A percentile compares a stretch with the other conserved stretches of the same genome.
These are phyloP conservation scores for Neocallimastix lanati DNA, from an alignment of 192 early-diverging fungal genomes.

Conservation along the genomic window DNA sequence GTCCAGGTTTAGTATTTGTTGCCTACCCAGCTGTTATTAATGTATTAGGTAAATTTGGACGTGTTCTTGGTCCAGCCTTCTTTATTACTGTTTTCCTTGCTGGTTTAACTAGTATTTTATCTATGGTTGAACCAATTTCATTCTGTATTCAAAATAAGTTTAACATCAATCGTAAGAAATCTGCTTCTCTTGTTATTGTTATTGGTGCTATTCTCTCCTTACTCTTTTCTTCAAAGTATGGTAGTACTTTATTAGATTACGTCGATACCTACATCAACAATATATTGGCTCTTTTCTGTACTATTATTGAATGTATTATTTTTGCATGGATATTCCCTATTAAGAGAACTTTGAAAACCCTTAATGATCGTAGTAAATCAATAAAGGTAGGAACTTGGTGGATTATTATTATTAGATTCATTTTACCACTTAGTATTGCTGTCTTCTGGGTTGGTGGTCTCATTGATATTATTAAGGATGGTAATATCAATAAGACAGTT, in stretches of 20 bases:
- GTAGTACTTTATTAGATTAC: background rate
- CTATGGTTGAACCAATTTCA: background rate
- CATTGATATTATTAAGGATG: background rate
- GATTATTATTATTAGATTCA: background rate
- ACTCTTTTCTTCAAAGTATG: background rate
- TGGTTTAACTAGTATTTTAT: background rate
- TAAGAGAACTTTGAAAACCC: background rate
- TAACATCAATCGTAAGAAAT: background rate
- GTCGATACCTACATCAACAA: background rate
- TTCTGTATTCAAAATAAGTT: background rate
- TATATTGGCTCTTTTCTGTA: background rate
- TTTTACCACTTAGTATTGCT: background rate
- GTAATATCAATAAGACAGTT: too few species aligned
- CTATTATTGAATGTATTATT: background rate
- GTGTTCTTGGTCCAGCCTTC: background rate
- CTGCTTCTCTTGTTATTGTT: background rate
- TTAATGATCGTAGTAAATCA: background rate
- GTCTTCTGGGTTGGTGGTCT: background rate
- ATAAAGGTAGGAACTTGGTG: background rate
- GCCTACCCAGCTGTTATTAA: background rate
- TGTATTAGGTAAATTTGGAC: background rate
- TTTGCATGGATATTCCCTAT: background rate
- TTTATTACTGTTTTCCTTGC: background rate
- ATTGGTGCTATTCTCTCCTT: background rate
- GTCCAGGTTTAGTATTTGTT: background rate